These are phyloP conservation scores for Akanthomyces uredinophilus DNA, from an alignment of 2,329 filamentous ascomycete species.

Conservation along the genomic window DNA sequence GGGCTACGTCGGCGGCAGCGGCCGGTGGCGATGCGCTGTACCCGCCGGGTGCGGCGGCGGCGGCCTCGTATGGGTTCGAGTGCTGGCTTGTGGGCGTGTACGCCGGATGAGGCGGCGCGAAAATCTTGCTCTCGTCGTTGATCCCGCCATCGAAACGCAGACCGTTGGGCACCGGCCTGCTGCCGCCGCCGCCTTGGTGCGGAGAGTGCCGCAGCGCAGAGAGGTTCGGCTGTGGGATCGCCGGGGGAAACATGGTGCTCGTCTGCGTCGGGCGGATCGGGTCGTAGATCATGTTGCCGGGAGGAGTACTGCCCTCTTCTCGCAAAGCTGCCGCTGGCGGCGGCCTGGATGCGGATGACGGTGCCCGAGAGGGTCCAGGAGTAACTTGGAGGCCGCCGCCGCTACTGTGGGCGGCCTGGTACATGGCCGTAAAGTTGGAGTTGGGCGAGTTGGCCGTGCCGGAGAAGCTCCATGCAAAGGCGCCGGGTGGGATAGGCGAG, in stretches of 20 bases:
- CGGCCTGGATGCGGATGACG: background rate
- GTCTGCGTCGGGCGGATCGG: slow-evolving; percentile 52
- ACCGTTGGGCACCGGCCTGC: slow-evolving; percentile 18
- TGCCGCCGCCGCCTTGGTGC: slow-evolving; percentile 25
- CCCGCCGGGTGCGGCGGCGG: background rate
- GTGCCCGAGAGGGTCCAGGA: background rate
- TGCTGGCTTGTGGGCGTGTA: slow-evolving; percentile 40
- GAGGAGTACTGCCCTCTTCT: slow-evolving; percentile 41
- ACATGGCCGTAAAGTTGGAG: slow-evolving; percentile 77
- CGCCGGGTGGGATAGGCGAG: slow-evolving; percentile 44
- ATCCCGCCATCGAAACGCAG: slow-evolving; percentile 22
- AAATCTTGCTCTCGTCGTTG: slow-evolving; percentile 31
- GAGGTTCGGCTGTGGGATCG: slow-evolving; percentile 44
- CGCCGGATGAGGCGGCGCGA: slow-evolving; percentile 22
- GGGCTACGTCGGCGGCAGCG: slow-evolving; percentile 19
- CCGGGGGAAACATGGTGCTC: slow-evolving; percentile 42
- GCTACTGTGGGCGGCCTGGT: slow-evolving; percentile 45
- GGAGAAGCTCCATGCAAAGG: slow-evolving; percentile 80
- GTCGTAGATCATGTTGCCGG: slow-evolving; percentile 57
- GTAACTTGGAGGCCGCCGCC: background rate
- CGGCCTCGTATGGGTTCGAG: slow-evolving; percentile 36
- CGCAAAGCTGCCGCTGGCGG: background rate
- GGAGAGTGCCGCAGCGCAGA: slow-evolving; percentile 44
- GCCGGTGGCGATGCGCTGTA: slow-evolving; percentile 39
- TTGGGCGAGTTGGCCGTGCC: slow-evolving; percentile 82